A percentile compares a stretch with the other conserved stretches of the same genome.
Conservation (phyloP, 306 rosid species). For the Quercus aquifolioides region DNA sequence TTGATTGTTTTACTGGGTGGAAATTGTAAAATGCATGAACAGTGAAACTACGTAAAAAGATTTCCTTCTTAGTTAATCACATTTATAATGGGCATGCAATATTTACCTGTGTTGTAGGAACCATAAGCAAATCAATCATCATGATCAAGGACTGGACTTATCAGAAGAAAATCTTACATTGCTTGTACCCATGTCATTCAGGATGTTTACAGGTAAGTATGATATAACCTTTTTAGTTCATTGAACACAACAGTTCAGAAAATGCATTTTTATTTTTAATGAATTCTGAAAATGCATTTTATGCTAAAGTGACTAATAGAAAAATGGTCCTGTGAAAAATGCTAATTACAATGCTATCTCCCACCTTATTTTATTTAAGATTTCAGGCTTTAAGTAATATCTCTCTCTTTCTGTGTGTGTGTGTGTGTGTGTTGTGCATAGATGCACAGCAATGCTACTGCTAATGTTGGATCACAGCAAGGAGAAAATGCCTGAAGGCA, state of each 20-base stretch:
- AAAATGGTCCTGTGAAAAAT: background rate
- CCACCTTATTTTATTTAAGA: background rate
- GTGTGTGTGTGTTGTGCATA: background rate
- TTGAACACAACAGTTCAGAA: background rate
- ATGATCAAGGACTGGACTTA: slow-evolving; percentile 53
- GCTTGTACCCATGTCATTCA: slow-evolving; percentile 39
- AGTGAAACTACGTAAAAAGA: background rate
- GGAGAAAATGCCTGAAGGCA: background rate
- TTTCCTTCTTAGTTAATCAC: background rate
- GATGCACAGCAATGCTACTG: background rate
- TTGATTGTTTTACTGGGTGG: slow-evolving; percentile 53
- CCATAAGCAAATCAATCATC: slow-evolving; percentile 87
- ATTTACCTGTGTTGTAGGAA: slow-evolving; percentile 44
- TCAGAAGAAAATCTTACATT: slow-evolving; percentile 65
- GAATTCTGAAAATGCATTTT: background rate
- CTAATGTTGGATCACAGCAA: background rate
- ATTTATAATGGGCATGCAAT: background rate
- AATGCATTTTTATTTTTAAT: too few species aligned
- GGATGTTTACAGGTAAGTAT: background rate
- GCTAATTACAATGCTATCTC: background rate
- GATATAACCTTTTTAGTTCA: background rate
- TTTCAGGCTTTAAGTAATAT: background rate
- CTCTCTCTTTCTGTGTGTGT: background rate
- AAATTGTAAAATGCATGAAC: slow-evolving; percentile 47
- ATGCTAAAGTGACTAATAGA: background rate